phyloP scores from a whole-genome alignment of 257 asterid species.

The Solanum arcanum region DNA sequence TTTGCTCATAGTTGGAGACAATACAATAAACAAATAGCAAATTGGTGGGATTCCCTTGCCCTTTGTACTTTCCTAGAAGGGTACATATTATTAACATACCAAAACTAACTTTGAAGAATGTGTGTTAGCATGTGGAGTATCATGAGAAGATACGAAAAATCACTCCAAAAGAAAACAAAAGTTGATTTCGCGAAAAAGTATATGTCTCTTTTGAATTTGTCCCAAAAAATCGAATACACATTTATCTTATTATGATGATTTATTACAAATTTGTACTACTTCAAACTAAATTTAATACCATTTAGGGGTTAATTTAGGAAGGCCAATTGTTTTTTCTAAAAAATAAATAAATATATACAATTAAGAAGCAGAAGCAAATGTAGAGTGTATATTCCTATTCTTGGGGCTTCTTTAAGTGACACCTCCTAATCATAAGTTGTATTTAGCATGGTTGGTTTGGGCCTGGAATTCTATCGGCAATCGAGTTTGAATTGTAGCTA shows the following conservation, averaged over 20 bases:
- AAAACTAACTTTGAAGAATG: background rate
- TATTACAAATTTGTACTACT: background rate
- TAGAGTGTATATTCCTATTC: background rate
- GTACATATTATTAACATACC: background rate
- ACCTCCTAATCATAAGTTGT: background rate
- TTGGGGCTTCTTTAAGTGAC: background rate
- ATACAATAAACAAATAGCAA: background rate
- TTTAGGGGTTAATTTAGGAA: background rate
- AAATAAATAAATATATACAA: background rate
- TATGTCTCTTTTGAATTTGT: background rate
- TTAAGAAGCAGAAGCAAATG: background rate
- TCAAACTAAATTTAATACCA: background rate
- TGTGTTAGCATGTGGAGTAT: background rate
- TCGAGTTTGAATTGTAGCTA: background rate
- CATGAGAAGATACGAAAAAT: background rate
- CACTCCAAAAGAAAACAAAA: too few relatives aligned
- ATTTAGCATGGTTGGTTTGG: background rate
- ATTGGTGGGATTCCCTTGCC: background rate
- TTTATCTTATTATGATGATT: too few relatives aligned
- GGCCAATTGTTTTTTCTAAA: background rate
- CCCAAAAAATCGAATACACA: too few relatives aligned
- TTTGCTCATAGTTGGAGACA: constrained; percentile 5
- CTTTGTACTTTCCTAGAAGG: background rate
- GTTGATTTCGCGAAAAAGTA: too few relatives aligned
- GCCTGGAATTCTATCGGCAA: background rate